These are phyloP conservation scores for Xylaria sp. DNA, from an alignment of 2,329 filamentous ascomycete genomes.

Conservation along the genomic window DNA sequence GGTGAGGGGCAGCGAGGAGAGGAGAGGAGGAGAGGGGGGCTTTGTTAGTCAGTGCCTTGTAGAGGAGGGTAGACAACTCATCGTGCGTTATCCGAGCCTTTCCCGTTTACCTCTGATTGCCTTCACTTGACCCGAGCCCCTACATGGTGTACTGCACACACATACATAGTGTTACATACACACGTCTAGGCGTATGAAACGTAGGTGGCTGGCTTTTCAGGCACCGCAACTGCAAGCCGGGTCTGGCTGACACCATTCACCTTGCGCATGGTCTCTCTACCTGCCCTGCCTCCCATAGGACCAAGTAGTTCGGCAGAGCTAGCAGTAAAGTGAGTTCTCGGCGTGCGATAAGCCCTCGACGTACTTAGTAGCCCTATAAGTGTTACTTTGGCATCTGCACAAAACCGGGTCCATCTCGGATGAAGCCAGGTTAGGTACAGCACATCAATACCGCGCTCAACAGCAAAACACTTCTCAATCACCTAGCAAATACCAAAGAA, in stretches of 20 bases:
- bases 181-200: slow-evolving; percentile 22
- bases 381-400: slow-evolving; percentile 20
- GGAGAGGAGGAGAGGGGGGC: slow-evolving; percentile 17
- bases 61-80: slow-evolving; percentile 44
- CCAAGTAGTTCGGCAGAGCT: neutral
- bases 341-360: slow-evolving; percentile 28
- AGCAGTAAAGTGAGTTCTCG: neutral
- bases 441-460: slow-evolving; percentile 4
- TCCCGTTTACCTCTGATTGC: slow-evolving; percentile 24
- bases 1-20: slow-evolving; percentile 23
- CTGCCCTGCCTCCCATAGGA: neutral
- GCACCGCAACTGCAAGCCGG: slow-evolving; percentile 1
- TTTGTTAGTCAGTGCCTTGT: slow-evolving; percentile 19
- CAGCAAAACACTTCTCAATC: neutral
- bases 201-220: slow-evolving; percentile 19
- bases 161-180: slow-evolving; percentile 13
- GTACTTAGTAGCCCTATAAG: slow-evolving; percentile 32
- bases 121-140: slow-evolving; percentile 36
- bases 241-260: slow-evolving; percentile 2
- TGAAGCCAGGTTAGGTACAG: slow-evolving; percentile 13
- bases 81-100: slow-evolving; percentile 39
- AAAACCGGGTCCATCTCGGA: slow-evolving; percentile 24
- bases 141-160: slow-evolving; percentile 14
- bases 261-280: neutral
- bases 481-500: neutral